Conservation (phyloP, 2,329 filamentous ascomycete genomes). For the Colletotrichum liaoningense region DNA sequence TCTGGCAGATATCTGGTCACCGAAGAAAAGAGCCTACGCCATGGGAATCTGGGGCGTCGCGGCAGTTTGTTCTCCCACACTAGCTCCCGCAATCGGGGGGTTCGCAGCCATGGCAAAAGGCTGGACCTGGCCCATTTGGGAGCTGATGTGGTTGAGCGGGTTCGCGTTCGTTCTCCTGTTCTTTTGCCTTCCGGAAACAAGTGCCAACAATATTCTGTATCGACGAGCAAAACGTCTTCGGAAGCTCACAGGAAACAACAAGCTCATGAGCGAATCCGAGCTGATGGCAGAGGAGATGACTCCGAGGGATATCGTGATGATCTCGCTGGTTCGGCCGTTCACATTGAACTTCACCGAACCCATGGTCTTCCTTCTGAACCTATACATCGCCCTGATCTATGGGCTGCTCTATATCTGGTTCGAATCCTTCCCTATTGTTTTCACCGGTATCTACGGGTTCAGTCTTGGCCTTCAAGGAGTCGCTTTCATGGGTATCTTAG, state of each 20-base stretch:
- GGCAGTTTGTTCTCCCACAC: slow-evolving; percentile 21
- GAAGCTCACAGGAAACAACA: slow-evolving; percentile 31
- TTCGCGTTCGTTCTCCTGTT: slow-evolving; percentile 37
- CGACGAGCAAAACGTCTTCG: slow-evolving; percentile 36
- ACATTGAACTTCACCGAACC: slow-evolving; percentile 48
- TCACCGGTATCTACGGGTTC: slow-evolving; percentile 47
- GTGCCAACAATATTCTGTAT: slow-evolving; percentile 38
- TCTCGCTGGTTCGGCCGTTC: slow-evolving; percentile 42
- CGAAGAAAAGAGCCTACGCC: slow-evolving; percentile 26
- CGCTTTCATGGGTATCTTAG: slow-evolving; percentile 67
- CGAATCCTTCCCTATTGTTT: slow-evolving; percentile 65
- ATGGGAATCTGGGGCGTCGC: slow-evolving; percentile 19
- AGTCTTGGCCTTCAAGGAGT: slow-evolving; percentile 70
- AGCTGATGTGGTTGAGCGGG: slow-evolving; percentile 38
- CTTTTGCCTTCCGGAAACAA: slow-evolving; percentile 42
- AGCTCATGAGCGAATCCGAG: slow-evolving; percentile 13
- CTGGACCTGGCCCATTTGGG: slow-evolving; percentile 42
- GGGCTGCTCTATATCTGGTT: slow-evolving; percentile 70
- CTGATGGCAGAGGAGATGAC: slow-evolving; percentile 33
- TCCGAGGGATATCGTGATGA: slow-evolving; percentile 36
- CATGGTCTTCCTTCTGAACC: slow-evolving; percentile 45
- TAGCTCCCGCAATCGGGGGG: slow-evolving; percentile 24
- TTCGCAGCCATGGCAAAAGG: slow-evolving; percentile 29
- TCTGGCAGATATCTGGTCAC: slow-evolving; percentile 31
- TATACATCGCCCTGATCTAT: slow-evolving; percentile 59